These are phyloP conservation scores for Pseudotsuga menziesii DNA, from an alignment of 75 land plant species.

Conservation along the genomic window DNA sequence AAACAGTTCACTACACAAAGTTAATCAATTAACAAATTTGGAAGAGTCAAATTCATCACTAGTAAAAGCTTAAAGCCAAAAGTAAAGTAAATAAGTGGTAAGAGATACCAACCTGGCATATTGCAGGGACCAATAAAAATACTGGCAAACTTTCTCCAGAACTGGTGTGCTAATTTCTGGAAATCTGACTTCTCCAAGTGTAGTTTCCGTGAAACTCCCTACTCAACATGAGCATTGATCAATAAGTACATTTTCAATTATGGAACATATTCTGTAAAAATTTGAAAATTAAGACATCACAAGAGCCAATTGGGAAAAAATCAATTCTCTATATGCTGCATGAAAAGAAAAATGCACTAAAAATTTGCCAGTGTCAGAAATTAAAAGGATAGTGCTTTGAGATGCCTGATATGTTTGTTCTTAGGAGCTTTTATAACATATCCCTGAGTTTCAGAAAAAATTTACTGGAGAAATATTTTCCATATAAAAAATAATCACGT, in stretches of 20 bases:
- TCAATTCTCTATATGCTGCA: background rate
- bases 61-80: background rate
- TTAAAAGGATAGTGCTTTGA: background rate
- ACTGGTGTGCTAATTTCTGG: constrained; percentile 92
- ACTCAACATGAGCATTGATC: background rate
- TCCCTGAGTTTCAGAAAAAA: background rate
- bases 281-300: background rate
- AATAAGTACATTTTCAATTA: background rate
- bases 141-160: constrained; percentile 96
- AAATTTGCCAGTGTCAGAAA: background rate
- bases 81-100: background rate
- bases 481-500: background rate
- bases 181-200: constrained; percentile 83
- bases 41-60: background rate
- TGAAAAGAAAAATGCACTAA: background rate
- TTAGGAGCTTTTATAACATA: background rate
- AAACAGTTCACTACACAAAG: background rate
- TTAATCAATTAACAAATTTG: too few species aligned
- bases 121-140: constrained; percentile 94
- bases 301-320: background rate
- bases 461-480: background rate
- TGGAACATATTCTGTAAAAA: too few species aligned
- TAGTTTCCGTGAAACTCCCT: constrained; percentile 82
- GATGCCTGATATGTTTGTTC: background rate
- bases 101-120: constrained; percentile 60